Conservation (phyloP, 2,329 filamentous ascomycete genomes). For the Colletotrichum tropicale region DNA sequence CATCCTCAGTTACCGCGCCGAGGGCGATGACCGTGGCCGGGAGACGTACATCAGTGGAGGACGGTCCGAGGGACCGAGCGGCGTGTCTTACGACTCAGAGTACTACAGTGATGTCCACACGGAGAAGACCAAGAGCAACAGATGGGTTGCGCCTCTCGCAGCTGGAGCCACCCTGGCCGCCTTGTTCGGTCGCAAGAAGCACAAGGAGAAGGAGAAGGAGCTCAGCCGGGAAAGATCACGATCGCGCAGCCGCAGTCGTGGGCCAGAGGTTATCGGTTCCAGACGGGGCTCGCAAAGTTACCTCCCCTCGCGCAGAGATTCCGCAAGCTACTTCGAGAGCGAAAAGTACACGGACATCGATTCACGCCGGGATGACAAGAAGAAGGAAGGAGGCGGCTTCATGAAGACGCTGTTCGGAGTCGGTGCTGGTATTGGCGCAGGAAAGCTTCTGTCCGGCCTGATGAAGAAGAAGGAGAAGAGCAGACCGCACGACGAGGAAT, state of each 20-base stretch:
- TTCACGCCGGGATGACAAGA: conserved; percentile 36
- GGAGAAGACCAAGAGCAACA: conserved; percentile 38
- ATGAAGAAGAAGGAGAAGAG: conserved; percentile 56
- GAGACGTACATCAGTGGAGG: conserved; percentile 63
- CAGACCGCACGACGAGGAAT: conserved; percentile 59
- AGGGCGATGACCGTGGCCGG: conserved; percentile 57
- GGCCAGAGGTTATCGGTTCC: conserved; percentile 57
- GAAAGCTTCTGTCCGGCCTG: conserved; percentile 63
- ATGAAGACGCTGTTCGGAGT: conserved; percentile 64
- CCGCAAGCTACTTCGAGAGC: conserved; percentile 63
- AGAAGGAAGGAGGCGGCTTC: conserved; percentile 56
- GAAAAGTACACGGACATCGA: conserved; percentile 67
- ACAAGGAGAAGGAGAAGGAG: conserved; percentile 41
- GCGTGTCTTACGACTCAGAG: conserved; percentile 41
- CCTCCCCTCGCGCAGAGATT: conserved; percentile 55
- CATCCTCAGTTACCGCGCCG: conserved; percentile 73
- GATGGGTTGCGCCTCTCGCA: conserved; percentile 58
- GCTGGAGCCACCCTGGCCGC: conserved; percentile 57
- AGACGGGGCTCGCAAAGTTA: conserved; percentile 62
- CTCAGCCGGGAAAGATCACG: conserved; percentile 43
- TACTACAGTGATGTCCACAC: conserved; percentile 44
- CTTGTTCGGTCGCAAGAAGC: conserved; percentile 47
- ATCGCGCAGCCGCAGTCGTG: conserved; percentile 39
- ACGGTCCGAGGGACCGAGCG: conserved; percentile 54
- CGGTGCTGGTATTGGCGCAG: conserved; percentile 67